Evolutionary conservation across 2,329 filamentous ascomycete species (phyloP), one percentile per base, ranked within the genome.

Genomic region (Aaosphaeria pasadenensis): DNA sequence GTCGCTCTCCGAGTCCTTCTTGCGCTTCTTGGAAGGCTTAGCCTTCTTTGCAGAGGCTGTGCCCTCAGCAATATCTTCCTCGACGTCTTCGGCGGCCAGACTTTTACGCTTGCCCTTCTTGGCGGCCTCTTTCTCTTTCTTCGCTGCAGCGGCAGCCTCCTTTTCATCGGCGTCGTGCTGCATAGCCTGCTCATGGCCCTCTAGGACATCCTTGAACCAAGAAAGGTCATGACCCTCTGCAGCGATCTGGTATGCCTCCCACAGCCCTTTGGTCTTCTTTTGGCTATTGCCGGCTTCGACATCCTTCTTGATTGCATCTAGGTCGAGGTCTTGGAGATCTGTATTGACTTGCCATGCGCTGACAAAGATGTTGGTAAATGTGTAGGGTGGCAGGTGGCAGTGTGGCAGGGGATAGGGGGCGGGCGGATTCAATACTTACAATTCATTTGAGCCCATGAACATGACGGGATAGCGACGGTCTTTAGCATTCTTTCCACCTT

Each of bases 391-490:
- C 17, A 24, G 17, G 17, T 7, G 13, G 11, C 13, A 32, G 3
- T 36, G 9, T 24, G 17, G 17, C 17, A 24, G 17, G 17, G 17
- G 17, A 24, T 24, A 24, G 17, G 17, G 17, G 17, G 17, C 17
- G 17, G 29, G 41, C 3, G 41, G 45, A 13, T n/a, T 7, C 9
- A 6, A 11, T 5, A 84, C 92, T 83, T 76, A 99, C 94, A 99
- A 97, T 79, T 97, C 92, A 64, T 97, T 96, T 35, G 91, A 96
- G 55, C 84, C 79, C 44, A 97, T 76, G 69, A 96, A 97, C 92
- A 97, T 96, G 64, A 97, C 85, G 5, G 92, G 89, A 68, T 91
- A 97, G 30, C 88, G 91, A 54, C 92, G 83, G 71, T 96, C 91
- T 52, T 86, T 83, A 39, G 82, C 85, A 57, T 91, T 88, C 77